Conservation (phyloP, 192 early-diverging fungal species). For the Linnemannia schmuckeri region DNA sequence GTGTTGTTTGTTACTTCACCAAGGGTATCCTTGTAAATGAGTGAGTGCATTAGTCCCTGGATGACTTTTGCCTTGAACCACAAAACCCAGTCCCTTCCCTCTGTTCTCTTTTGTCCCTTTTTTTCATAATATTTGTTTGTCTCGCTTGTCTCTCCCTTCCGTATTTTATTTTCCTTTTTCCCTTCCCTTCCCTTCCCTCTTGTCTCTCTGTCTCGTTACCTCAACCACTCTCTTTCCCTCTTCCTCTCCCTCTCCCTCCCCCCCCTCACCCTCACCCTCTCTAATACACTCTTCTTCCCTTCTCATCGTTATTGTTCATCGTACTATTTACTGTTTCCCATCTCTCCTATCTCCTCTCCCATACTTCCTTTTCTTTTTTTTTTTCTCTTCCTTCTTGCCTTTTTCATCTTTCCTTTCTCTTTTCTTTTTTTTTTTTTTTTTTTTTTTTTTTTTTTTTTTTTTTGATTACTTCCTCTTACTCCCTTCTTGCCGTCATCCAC, state of each 20-base stretch:
- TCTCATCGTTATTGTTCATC: neutral
- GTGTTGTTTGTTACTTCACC: no score
- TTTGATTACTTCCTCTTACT: neutral
- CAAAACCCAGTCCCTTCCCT: neutral
- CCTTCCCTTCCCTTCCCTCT: slow-evolving; percentile 7
- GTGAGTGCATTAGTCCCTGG: no score
- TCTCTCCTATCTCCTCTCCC: neutral
- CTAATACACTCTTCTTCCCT: neutral
- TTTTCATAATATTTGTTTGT: neutral
- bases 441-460: neutral
- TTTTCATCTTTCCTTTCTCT: neutral
- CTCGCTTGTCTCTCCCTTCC: neutral
- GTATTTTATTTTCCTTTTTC: neutral
- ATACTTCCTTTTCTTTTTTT: neutral
- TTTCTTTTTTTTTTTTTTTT: neutral
- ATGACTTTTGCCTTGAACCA: neutral
- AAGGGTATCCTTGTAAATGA: no score
- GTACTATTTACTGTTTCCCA: neutral
- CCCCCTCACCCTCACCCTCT: neutral
- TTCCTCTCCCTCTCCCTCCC: slow-evolving; percentile 3
- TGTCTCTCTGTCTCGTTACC: neutral
- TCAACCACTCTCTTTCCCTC: neutral
- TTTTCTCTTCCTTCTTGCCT: neutral
- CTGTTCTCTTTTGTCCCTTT: slow-evolving; percentile 2
- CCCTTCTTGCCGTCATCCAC: neutral